phyloP scores from a whole-genome alignment of 2,329 filamentous ascomycete species.

The Sarocladium strictum region DNA sequence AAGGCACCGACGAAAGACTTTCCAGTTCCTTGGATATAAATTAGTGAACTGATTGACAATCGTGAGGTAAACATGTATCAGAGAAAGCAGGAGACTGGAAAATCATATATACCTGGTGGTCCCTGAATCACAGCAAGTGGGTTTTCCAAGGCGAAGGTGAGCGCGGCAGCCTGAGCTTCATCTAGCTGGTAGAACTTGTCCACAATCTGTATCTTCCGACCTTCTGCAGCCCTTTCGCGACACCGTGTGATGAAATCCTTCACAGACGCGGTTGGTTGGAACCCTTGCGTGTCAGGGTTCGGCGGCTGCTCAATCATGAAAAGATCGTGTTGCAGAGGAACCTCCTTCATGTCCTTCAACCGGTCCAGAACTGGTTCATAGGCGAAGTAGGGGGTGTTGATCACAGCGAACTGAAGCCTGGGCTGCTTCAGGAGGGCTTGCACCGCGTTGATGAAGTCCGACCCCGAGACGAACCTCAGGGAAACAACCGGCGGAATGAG shows the following conservation, averaged over 20 bases:
- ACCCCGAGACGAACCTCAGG: conserved; percentile 43
- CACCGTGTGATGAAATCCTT: background rate
- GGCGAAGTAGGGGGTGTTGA: conserved; percentile 62
- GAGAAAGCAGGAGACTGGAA: background rate
- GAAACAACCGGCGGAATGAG: conserved; percentile 38
- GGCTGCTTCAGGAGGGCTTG: background rate
- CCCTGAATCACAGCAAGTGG: conserved; percentile 62
- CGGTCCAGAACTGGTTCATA: conserved; percentile 61
- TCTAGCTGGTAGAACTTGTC: conserved; percentile 16
- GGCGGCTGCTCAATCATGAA: conserved; percentile 22
- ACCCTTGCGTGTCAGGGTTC: conserved; percentile 13
- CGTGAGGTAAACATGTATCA: background rate
- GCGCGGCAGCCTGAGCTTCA: conserved; percentile 37
- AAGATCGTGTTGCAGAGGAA: conserved; percentile 51
- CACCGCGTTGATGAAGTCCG: conserved; percentile 41
- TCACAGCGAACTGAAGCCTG: conserved; percentile 43
- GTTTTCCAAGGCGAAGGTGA: conserved; percentile 47
- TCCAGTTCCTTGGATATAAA: conserved; percentile 58
- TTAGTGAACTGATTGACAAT: too few species aligned
- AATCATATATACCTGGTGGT: conserved; percentile 55
- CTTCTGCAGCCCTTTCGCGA: background rate
- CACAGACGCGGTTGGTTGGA: conserved; percentile 12
- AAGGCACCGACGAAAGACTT: conserved; percentile 70
- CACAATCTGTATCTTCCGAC: background rate
- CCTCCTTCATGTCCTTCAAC: conserved; percentile 47